Evolutionary conservation across 257 asterid species (phyloP), one percentile per base, ranked within the genome.

Genomic region (Marsdenia floribunda): DNA sequence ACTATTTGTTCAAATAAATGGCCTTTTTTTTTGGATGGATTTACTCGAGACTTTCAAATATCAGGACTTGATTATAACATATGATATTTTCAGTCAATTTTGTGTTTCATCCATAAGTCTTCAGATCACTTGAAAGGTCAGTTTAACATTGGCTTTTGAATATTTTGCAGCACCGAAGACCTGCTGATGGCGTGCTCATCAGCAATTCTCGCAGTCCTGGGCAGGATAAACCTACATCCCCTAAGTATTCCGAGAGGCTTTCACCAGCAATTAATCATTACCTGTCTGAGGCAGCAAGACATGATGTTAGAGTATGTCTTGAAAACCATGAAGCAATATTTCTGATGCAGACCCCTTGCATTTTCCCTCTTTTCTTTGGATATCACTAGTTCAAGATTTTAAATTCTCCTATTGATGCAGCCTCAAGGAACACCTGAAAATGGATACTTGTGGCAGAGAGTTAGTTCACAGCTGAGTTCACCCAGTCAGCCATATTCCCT

Each of bases 401-500:
- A 76, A 47, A 68, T 65, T 71, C 76, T 85, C 47, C 73, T 55
- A 79, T 78, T 52, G 53, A 87, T 86, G 86, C 91, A 90, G 96
- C 94, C 95, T 76, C 96, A 89, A 84, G 99, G 99, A 74, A 92
- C 99, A 12, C 99, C 99, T 58, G 99, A 95, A 81, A 92, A 92
- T 86, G 99, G 98, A 66, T 92, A 95, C 82, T 87, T 92, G 86
- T 95, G 97, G 99, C 96, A 92, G 81, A 88, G 97, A 82, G 96
- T 95, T 63, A 92, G 86, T 87, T 95, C 99, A 57, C 98, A 92
- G 84, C 85, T 95, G 75, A 95, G 98, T 85, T 95, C 99, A 46
- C 98, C 99, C 26, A 95, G 97, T 85, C 97, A 95, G 78, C 99
- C 99, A 68, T 95, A 92, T 87, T 95, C 99, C 65, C 85, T 95